phyloP scores from a whole-genome alignment of 2,329 filamentous ascomycete genomes.

The Verticillium tricorpus region DNA sequence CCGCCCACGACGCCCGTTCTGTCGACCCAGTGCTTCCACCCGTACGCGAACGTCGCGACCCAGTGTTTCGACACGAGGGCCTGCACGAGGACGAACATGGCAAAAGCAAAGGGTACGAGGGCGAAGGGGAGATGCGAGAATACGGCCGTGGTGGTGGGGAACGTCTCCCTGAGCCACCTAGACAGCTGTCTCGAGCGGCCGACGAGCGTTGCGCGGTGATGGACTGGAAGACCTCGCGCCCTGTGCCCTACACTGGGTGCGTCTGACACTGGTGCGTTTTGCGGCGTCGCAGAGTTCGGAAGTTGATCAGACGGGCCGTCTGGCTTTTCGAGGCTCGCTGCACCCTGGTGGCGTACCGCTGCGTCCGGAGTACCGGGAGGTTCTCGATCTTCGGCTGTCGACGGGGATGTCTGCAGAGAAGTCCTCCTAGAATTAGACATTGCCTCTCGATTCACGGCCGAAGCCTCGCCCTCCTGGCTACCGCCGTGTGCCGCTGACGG shows the following conservation, averaged over 20 bases:
- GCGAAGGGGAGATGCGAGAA: conserved; percentile 61
- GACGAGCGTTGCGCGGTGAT: conserved; percentile 40
- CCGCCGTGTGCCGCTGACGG: too few species aligned
- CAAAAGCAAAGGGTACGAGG: conserved; percentile 65
- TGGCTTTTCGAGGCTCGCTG: too few species aligned
- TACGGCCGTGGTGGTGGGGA: conserved; percentile 65
- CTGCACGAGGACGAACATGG: conserved; percentile 72
- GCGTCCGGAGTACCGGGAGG: too few species aligned
- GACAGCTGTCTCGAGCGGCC: conserved; percentile 42
- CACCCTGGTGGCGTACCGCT: too few species aligned
- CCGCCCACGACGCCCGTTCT: conserved; percentile 64
- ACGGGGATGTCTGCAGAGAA: too few species aligned
- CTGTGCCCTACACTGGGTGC: neutral
- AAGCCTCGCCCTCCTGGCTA: too few species aligned
- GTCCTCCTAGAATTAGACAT: too few species aligned
- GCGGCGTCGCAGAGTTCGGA: neutral
- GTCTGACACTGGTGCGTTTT: neutral
- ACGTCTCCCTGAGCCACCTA: conserved; percentile 61
- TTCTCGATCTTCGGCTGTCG: too few species aligned
- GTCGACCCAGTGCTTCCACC: conserved; percentile 68
- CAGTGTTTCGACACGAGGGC: conserved; percentile 68
- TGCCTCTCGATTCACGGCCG: too few species aligned
- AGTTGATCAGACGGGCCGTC: neutral
- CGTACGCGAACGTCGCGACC: conserved; percentile 67
- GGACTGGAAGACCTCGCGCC: neutral